Base-by-base conservation (phyloP, 2,329 filamentous ascomycete genomes). In the Orbilia oligospora region DNA sequence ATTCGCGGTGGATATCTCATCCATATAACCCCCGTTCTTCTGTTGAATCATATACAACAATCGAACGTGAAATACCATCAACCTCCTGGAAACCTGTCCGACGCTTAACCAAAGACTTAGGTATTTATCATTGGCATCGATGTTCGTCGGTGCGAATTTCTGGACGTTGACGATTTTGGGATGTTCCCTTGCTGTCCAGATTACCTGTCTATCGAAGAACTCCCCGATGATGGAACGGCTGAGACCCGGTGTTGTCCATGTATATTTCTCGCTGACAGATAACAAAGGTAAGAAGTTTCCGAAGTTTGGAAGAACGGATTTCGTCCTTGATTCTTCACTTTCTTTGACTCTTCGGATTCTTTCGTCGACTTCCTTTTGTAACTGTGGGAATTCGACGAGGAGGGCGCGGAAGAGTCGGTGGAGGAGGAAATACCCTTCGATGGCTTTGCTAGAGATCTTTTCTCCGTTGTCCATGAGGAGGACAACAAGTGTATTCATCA, bases 401-500 rank as follows among this genome's bases (percentile, higher is more conserved):
- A 77, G 30, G 6, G 73, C 73, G 38, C 61, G 63, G 61, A 77
- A 77, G 9, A 77, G 20, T 3, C 73, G 58, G 33, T 77, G 73
- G 9, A 77, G 61, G 27, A 77, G 48, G 41, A 77, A 77, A n/a
- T 77, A 77, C 22, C 73, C 73, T 36, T 77, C 73, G 18, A 77
- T 71, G 24, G 73, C 73, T 44, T 77, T 77, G 20, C 66, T 77
- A 20, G 73, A 77, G 24, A 77, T 71, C 9, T 44, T 64, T n/a
- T 77, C 73, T 0, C 73, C 73, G 51, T 77, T 71, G 44, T 77
- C 73, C 73, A 77, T 77, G 58, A 77, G 66, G 9, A 77, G 12
- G 1, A 77, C 73, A 3, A 77, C 73, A 10, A 77, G 67, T 0
- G 73, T 77, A 27, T 77, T 77, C 73, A 77, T 77, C 73, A 77